Evolutionary conservation across 1,284 basidiomycete species (phyloP), one percentile per base, ranked within the genome.

Genomic region (Trametes pubescens): DNA sequence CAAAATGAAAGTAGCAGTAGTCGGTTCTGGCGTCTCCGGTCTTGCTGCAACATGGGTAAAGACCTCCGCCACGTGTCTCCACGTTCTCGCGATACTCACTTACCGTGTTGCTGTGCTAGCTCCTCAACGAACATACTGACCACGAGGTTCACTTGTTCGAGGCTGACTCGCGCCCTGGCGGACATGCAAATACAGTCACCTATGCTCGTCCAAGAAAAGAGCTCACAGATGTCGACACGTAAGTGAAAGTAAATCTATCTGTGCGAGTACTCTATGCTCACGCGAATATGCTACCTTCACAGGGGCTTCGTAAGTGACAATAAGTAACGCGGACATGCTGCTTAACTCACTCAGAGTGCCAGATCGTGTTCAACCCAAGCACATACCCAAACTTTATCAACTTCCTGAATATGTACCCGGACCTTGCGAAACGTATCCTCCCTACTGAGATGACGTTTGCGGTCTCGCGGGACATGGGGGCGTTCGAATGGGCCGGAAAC

Each of bases 111-210:
- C n/a, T 34, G 34, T 46, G 48, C 11, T 60, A 85, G 85, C 76
- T 87, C 16, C 79, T 95, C 65, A 94, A 95, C 74, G 90, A 95
- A 73, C 81, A 90, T 72, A 92, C 90, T 51, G 84, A 89, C 47
- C 91, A 94, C 74, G 86, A 92, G 73, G 92, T 94, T 4, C 89
- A 94, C 71, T 78, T 95, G 0, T 94, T 89, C 74, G 93, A 95
- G 74, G 82, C 88, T 0, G 88, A 89, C 54, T 75, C 77, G 52
- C 84, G 89, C 56, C 84, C 88, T 0, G 93, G 93, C 22, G 93
- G 93, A 2, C 93, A 95, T 74, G 90, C 92, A 18, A 89, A 95
- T 72, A 94, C 92, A 0, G 87, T 92, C 14, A 74, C 74, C 18
- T 93, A 88, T 73, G 75, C 71, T 13, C 79, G 75, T 48, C 80